These are phyloP conservation scores for Phytophthora sp. DNA, from an alignment of 352 stramenopile species.

Conservation along the genomic window DNA sequence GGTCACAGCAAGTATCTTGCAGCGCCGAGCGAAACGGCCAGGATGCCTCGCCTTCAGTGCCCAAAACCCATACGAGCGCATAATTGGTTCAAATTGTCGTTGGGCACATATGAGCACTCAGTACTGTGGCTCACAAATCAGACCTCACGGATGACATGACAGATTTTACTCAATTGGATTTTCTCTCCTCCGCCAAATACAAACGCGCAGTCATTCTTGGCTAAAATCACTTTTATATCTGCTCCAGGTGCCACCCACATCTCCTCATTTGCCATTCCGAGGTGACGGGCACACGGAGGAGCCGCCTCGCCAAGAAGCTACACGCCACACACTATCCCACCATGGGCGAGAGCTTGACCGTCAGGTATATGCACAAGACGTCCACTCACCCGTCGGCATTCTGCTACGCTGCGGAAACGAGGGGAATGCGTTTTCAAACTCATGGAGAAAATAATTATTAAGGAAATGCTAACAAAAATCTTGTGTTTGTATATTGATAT, in stretches of 20 bases:
- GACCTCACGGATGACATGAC: constrained; percentile 25
- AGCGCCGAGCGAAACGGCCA: constrained; percentile 7
- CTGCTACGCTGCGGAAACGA: neutral
- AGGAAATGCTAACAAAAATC: no score
- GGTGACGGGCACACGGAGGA: no score
- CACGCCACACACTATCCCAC: neutral
- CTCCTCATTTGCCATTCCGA: constrained; percentile 17
- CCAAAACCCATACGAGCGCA: neutral
- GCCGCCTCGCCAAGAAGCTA: neutral
- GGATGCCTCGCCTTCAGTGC: no score
- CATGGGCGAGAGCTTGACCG: constrained; percentile 57
- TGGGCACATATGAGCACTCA: no score
- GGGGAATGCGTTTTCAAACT: neutral
- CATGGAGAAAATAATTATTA: neutral
- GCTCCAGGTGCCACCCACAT: constrained; percentile 5
- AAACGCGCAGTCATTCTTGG: constrained; percentile 25
- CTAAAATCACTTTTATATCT: constrained; percentile 32
- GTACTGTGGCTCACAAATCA: constrained; percentile 25
- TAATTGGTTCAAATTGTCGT: constrained; percentile 14
- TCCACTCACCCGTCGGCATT: neutral
- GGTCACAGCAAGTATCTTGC: neutral
- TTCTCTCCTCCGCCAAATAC: constrained; percentile 16
- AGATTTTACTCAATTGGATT: constrained; percentile 20
- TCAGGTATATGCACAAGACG: constrained; percentile 44
- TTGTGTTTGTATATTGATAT: neutral